Conservation (phyloP, 2,329 filamentous ascomycete genomes). For the Periconia sp. region DNA sequence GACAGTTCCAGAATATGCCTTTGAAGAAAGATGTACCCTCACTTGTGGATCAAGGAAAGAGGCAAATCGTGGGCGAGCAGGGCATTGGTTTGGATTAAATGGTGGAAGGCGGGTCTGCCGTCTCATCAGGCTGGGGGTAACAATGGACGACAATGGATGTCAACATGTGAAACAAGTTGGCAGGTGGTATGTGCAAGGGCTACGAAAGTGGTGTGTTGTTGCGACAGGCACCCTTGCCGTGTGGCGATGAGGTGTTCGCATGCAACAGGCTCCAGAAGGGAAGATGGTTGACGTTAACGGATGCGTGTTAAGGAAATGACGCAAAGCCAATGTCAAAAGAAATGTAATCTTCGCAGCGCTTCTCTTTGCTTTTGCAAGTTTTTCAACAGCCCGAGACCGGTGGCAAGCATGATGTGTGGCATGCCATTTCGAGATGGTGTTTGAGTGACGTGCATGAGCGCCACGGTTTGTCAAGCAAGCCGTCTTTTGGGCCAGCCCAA, state of each 20-base stretch:
- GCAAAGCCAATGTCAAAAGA: not conserved
- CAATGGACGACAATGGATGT: not conserved
- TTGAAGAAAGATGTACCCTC: no score
- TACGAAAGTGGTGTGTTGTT: slow-evolving; percentile 7
- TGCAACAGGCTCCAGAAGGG: slow-evolving; percentile 8
- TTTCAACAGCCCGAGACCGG: not conserved
- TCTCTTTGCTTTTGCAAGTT: not conserved
- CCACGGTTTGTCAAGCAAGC: slow-evolving; percentile 11
- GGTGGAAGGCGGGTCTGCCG: not conserved
- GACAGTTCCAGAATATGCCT: no score
- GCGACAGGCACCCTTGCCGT: not conserved
- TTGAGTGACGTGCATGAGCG: slow-evolving; percentile 3
- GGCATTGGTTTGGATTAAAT: not conserved
- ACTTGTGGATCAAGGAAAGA: no score
- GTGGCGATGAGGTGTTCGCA: slow-evolving; percentile 3
- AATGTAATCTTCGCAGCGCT: slow-evolving; percentile 1
- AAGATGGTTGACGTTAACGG: not conserved
- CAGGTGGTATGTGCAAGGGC: slow-evolving; percentile 1
- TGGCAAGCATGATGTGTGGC: not conserved
- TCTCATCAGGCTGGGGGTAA: not conserved
- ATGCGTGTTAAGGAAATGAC: not conserved
- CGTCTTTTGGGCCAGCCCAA: slow-evolving; percentile 22
- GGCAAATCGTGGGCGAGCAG: no score
- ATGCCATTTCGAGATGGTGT: not conserved
- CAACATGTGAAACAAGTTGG: not conserved